Evolutionary conservation across 805 yeast species (phyloP), one percentile per base, ranked within the genome.

Genomic region (Ogataea dorogensis): DNA sequence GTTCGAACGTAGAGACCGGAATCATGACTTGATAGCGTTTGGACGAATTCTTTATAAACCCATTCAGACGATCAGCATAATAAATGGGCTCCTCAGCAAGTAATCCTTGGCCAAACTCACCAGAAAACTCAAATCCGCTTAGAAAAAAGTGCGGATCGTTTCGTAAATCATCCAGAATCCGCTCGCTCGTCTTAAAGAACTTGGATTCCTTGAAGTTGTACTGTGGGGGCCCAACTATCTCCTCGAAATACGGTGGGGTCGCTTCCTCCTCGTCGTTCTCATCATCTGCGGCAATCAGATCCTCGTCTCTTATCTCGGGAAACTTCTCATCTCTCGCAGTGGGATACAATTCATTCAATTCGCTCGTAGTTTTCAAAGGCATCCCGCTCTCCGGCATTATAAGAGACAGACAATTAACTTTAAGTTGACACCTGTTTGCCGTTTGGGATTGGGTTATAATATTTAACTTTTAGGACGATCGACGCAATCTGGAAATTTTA

Each of bases 151-250:
- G 44, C 7, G 71, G 53, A 40, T 68, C 74, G 19, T 65, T 68
- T 34, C 72, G 62, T 19, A 83, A 52, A 50, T 83, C 91, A 53
- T 81, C 87, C 15, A 82, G 48, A 14, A 84, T 64, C 36, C 91
- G 64, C 49, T 83, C 83, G 5, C 80, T 59, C 0, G 91, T 81
- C 49, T 83, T 84, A 59, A 76, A 75, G 23, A 53, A 44, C 13
- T 31, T 37, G n/a, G 55, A 45, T 6, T 41, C 38, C 3, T 28
- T 21, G 18, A 59, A 59, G 25, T 52, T 48, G 37, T 57, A 57
- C 19, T 17, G 20, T 17, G 17, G 31, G 10, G 22, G 22, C 10
- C 23, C 13, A 17, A 7, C 14, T 2, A 40, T 24, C 12, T 44
- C 38, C 32, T 38, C 48, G 18, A 42, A 40, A 28, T 38, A 44